Conservation (phyloP, 129 eudicot genomes). For the Glebionis coronaria region DNA sequence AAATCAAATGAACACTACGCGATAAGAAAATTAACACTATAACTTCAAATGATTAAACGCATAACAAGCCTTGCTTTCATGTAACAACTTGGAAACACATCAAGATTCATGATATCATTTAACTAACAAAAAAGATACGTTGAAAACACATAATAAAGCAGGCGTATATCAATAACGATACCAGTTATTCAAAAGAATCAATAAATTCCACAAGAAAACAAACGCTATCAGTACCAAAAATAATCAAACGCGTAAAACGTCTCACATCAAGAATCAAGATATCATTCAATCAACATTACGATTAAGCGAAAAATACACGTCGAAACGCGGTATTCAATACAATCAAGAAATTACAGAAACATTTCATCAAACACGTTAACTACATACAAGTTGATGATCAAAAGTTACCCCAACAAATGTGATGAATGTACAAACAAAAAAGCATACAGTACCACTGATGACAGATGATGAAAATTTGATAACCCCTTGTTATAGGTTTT, state of each 20-base stretch:
- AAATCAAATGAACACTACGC: not conserved
- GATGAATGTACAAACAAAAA: not conserved
- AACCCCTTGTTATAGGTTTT: too few species aligned
- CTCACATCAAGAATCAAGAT: not conserved
- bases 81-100: conserved; percentile 8
- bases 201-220: not conserved
- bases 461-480: too few species aligned
- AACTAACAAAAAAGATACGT: too few species aligned
- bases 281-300: not conserved
- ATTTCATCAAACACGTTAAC: not conserved
- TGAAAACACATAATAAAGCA: not conserved
- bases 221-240: not conserved
- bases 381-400: not conserved
- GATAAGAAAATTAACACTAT: not conserved
- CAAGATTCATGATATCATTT: conserved; percentile 5
- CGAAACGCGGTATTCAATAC: too few species aligned
- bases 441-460: not conserved
- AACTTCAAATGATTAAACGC: not conserved
- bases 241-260: not conserved
- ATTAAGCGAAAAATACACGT: too few species aligned
- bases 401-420: conserved; percentile 3
- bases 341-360: not conserved
- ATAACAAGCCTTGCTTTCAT: not conserved
- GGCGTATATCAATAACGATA: not conserved
- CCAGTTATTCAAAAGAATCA: not conserved